Conservation (phyloP, 75 land plant species). For the Selaginella tamariscina region DNA sequence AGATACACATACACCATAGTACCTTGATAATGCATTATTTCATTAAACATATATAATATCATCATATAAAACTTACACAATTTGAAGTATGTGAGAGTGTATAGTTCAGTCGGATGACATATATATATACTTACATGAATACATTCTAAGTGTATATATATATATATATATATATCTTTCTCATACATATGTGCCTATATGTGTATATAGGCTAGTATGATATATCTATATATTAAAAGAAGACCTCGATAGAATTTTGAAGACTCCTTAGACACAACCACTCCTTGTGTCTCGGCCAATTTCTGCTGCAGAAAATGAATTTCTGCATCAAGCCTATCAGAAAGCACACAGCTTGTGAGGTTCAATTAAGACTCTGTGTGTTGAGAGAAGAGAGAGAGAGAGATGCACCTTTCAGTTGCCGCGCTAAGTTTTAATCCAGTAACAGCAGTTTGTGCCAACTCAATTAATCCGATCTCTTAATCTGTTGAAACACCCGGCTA, state of each 20-base stretch:
- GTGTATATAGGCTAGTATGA: background rate
- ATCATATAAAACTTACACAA: background rate
- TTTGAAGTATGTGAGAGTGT: too few species aligned
- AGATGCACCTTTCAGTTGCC: constrained; percentile 49
- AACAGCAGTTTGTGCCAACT: constrained; percentile 69
- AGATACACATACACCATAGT: too few species aligned
- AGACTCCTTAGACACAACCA: background rate
- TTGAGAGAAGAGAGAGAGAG: background rate
- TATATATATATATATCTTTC: too few species aligned
- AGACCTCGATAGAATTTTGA: background rate
- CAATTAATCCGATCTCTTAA: constrained; percentile 60
- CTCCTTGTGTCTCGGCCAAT: constrained; percentile 13
- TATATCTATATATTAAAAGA: background rate
- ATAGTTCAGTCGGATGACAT: too few species aligned
- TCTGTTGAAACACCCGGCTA: constrained; percentile 26
- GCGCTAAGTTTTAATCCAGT: constrained; percentile 66
- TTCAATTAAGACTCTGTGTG: background rate
- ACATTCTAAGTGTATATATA: too few species aligned
- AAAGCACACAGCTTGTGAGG: background rate
- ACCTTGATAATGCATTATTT: too few species aligned
- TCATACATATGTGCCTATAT: too few species aligned
- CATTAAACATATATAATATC: too few species aligned
- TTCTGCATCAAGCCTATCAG: constrained; percentile 16
- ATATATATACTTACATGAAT: too few species aligned
- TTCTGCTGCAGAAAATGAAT: constrained; percentile 7